Evolutionary conservation across 2,329 filamentous ascomycete genomes (phyloP).

Genomic region (Pseudopithomyces chartarum): DNA sequence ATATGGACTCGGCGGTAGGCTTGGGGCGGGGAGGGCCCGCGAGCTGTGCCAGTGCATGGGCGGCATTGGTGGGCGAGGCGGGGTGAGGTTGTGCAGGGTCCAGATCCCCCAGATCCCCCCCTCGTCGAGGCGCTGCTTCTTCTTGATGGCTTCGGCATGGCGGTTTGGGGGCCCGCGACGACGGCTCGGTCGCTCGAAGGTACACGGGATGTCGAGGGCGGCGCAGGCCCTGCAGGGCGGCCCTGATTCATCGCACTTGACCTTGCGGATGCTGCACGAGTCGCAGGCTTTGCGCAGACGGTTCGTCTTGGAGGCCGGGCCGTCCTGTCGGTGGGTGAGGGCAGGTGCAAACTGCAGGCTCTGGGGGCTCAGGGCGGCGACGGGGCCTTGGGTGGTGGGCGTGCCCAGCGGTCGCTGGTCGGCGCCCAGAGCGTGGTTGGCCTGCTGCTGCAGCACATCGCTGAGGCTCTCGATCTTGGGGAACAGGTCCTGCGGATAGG

Average conservation of each 20-base stretch:
- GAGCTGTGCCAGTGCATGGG: constrained; percentile 58
- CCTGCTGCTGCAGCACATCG: constrained; percentile 45
- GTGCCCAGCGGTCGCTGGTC: constrained; percentile 25
- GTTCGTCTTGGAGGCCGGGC: constrained; percentile 32
- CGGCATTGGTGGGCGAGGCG: constrained; percentile 59
- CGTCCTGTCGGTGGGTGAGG: constrained; percentile 22
- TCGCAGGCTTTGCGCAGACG: constrained; percentile 49
- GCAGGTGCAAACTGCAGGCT: constrained; percentile 18
- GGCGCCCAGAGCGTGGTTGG: constrained; percentile 37
- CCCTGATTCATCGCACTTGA: constrained; percentile 67
- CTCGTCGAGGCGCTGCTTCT: constrained; percentile 59
- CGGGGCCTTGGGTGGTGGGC: constrained; percentile 14
- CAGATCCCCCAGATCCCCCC: constrained; percentile 43
- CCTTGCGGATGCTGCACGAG: constrained; percentile 50
- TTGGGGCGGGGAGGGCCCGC: constrained; percentile 51
- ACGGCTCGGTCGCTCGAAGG: constrained; percentile 66
- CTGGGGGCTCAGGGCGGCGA: constrained; percentile 7
- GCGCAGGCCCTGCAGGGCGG: constrained; percentile 69
- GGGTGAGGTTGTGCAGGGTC: constrained; percentile 50
- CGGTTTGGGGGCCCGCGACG: constrained; percentile 69
- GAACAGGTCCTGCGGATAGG: constrained; percentile 33
- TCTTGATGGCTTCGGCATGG: constrained; percentile 70
- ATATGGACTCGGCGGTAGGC: constrained; percentile 70
- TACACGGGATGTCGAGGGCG: constrained; percentile 69
- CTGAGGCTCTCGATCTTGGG: constrained; percentile 44